A percentile compares a stretch with the other conserved stretches of the same genome.
Conservation (phyloP, 257 asterid genomes). For the Solanum megistacrolobum region DNA sequence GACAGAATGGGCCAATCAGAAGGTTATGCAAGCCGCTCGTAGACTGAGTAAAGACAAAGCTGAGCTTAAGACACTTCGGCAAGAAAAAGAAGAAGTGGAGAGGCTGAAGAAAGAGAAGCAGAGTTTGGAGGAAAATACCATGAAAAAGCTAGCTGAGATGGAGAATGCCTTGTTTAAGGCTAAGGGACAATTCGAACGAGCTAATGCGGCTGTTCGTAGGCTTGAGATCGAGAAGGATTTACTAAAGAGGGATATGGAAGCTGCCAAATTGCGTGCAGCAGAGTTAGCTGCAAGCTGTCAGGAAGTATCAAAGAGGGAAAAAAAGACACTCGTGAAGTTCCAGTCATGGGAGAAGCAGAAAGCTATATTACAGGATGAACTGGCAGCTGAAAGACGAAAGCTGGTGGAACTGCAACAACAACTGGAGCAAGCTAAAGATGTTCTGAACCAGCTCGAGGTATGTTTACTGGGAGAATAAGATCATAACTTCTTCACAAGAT, state of each 20-base stretch:
- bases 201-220: conserved; percentile 63
- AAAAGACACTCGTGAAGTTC: conserved; percentile 48
- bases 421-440: conserved; percentile 49
- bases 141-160: conserved; percentile 82
- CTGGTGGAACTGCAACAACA: conserved; percentile 38
- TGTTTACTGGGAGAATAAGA: neutral
- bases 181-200: conserved; percentile 74
- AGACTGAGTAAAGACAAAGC: conserved; percentile 82
- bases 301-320: conserved; percentile 77
- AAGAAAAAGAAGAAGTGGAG: conserved; percentile 88
- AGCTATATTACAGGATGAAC: conserved; percentile 59
- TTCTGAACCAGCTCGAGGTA: conserved; percentile 71
- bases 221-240: conserved; percentile 63
- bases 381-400: conserved; percentile 47
- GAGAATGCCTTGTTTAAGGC: conserved; percentile 77
- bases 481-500: neutral
- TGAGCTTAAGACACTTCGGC: conserved; percentile 84
- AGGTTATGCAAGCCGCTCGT: conserved; percentile 94
- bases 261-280: conserved; percentile 57
- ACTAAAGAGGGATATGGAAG: conserved; percentile 74
- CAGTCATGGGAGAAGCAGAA: conserved; percentile 95
- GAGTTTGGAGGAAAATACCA: conserved; percentile 55
- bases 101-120: conserved; percentile 82
- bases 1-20: conserved; percentile 99
- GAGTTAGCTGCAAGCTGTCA: conserved; percentile 69